Conservation (phyloP, 768 basidiomycete genomes). For the Hygrophoropsis aurantiaca region DNA sequence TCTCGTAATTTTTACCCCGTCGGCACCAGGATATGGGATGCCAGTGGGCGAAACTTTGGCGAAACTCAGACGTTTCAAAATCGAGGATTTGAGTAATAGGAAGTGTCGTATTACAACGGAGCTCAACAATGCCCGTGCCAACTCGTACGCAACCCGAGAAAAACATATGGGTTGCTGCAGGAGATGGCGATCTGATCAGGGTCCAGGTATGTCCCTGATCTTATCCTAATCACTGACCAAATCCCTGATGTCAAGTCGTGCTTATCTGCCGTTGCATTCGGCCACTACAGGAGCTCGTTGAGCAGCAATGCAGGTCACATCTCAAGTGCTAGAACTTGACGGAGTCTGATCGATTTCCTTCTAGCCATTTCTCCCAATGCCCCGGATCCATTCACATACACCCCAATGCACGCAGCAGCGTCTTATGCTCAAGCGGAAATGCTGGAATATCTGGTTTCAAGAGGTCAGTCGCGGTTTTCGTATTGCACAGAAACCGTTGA, state of each 20-base stretch:
- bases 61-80: too few species aligned
- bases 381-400: conserved; percentile 74
- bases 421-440: conserved; percentile 83
- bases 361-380: conserved; percentile 67
- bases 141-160: conserved; percentile 28
- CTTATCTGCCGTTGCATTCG: conserved; percentile 2
- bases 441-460: conserved; percentile 74
- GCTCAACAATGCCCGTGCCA: conserved; percentile 30
- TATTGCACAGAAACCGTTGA: neutral
- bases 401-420: conserved; percentile 93
- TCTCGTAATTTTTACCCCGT: too few species aligned
- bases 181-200: conserved; percentile 81
- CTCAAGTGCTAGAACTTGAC: conserved; percentile 18
- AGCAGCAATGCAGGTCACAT: conserved; percentile 50
- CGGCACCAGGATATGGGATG: too few species aligned
- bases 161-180: conserved; percentile 94
- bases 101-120: neutral
- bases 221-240: conserved; percentile 1
- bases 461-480: conserved; percentile 42
- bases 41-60: too few species aligned
- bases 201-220: conserved; percentile 54
- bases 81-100: too few species aligned
- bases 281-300: conserved; percentile 53
- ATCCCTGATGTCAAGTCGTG: conserved; percentile 2
- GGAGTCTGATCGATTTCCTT: conserved; percentile 31